A percentile compares a stretch with the other conserved stretches of the same genome.
phyloP scores from a whole-genome alignment of 768 basidiomycete genomes.

The Termitomyces sp. region DNA sequence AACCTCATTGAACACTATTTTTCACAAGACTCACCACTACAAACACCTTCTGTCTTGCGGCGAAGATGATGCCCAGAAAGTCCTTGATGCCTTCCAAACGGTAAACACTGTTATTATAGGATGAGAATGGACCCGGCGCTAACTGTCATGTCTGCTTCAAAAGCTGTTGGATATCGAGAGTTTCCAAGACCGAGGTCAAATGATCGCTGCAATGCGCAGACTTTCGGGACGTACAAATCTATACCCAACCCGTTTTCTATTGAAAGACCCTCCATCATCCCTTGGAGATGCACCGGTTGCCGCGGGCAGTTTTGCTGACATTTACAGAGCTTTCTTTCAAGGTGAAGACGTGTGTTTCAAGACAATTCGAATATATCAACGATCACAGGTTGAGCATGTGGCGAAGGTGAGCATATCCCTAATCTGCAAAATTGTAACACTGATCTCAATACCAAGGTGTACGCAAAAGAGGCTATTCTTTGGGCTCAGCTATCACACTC shows the following conservation, averaged over 20 bases:
- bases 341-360: background rate
- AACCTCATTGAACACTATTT: background rate
- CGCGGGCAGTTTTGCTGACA: background rate
- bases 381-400: background rate
- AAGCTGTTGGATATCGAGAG: background rate
- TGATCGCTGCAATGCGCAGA: background rate
- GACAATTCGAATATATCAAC: background rate
- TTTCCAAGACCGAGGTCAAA: background rate
- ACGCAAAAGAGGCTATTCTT: background rate
- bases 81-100: background rate
- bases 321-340: background rate
- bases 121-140: background rate
- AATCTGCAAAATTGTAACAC: background rate
- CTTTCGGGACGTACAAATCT: background rate
- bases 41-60: background rate
- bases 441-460: background rate
- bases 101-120: background rate
- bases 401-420: background rate
- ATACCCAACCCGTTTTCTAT: background rate
- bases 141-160: too few relatives aligned
- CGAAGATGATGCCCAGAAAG: background rate
- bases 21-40: background rate
- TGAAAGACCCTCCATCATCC: background rate
- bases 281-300: background rate
- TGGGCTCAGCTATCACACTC: slow-evolving; percentile 4